Percentiles rank a stretch among this genome's conserved stretches.
Conservation (phyloP, 2,329 filamentous ascomycete genomes). For the Lasiodiplodia theobromae region DNA sequence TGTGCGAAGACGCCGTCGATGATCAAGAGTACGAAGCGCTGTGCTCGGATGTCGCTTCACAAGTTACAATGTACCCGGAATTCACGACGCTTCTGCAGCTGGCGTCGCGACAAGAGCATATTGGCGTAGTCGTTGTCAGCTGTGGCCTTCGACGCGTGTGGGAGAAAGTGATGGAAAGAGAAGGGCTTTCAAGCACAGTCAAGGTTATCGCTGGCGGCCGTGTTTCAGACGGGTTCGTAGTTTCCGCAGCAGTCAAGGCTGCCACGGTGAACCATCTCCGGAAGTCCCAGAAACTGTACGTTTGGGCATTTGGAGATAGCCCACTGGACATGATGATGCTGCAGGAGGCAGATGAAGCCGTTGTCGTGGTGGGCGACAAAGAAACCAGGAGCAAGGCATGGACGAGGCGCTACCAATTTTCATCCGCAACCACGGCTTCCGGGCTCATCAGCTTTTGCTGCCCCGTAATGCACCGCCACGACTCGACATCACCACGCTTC, state of each 20-base stretch:
- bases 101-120: constrained; percentile 42
- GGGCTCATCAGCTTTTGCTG: constrained; percentile 57
- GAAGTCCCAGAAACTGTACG: constrained; percentile 43
- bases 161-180: constrained; percentile 59
- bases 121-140: constrained; percentile 61
- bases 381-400: constrained; percentile 51
- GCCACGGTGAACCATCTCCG: constrained; percentile 54
- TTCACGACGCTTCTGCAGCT: constrained; percentile 54
- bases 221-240: constrained; percentile 56
- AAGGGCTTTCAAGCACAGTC: constrained; percentile 52
- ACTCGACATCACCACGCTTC: neutral
- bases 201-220: constrained; percentile 62
- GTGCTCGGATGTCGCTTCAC: constrained; percentile 55
- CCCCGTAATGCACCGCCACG: constrained; percentile 38
- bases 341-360: constrained; percentile 57
- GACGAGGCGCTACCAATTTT: constrained; percentile 46
- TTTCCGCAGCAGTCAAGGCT: constrained; percentile 61
- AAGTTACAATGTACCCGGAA: constrained; percentile 56
- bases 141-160: constrained; percentile 63
- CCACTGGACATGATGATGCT: constrained; percentile 66
- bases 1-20: constrained; percentile 59
- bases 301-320: constrained; percentile 69
- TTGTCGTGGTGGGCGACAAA: constrained; percentile 63
- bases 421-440: constrained; percentile 51
- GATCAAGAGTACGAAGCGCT: constrained; percentile 51